Evolutionary conservation across 176 grass and related monocot genomes (phyloP), one percentile per base, ranked within the genome.

Genomic region (Carex kokanica): DNA sequence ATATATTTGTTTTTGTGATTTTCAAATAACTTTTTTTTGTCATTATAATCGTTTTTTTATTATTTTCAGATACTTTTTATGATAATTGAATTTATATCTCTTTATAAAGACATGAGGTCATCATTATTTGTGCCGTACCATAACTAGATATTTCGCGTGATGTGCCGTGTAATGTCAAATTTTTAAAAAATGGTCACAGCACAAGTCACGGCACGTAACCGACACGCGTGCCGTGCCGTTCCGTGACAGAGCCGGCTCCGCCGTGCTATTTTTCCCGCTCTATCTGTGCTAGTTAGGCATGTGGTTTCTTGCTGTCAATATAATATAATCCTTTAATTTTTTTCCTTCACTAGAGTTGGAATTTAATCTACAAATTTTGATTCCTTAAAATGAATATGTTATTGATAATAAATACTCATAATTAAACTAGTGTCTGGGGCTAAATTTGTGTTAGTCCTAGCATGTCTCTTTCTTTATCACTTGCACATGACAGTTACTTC

Each of bases 401-500:
- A 66, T 31, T 66, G 14, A 5, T 57, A 45, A 57, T 58, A 58
- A 6, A 58, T 59, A 18, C 56, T 59, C 56, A 58, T 7, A 0
- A 58, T 18, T n/a, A 18, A 59, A 17, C 16, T 18, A 59, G 56
- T 32, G 31, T 78, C 8, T 0, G 74, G 74, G 53, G 20, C 14
- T 18, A 16, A 61, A 6, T 11, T 75, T 43, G 7, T 57, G 78
- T 40, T 40, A 8, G 53, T 34, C 16, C 16, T 57, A 61, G 55
- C 57, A 32, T 2, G 15, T 13, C 9, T 12, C 3, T 80, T 81
- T 65, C 3, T 64, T 61, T 80, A 62, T 36, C 43, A 65, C 59
- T 11, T 47, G 36, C 62, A 67, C 11, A 49, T 18, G 41, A 47
- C 62, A 82, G 45, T 23, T 67, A 51, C 80, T 82, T 60, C 79